A percentile compares a stretch with the other conserved stretches of the same genome.
phyloP scores from a whole-genome alignment of 441 rosid species.

The Sinapis alba region DNA sequence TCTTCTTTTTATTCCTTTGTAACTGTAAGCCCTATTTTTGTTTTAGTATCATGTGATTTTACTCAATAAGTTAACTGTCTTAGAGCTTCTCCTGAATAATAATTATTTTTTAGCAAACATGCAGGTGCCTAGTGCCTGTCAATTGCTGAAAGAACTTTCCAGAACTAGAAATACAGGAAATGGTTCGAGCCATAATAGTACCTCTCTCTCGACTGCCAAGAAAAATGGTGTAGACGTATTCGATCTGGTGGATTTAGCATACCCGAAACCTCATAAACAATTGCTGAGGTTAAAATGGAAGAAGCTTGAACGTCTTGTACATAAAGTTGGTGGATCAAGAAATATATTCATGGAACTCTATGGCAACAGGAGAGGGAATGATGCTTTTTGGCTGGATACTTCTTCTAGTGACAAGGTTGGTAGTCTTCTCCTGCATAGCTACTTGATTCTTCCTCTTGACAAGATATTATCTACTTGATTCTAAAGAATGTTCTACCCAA shows the following conservation, averaged over 20 bases:
- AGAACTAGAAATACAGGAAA: conserved; percentile 40
- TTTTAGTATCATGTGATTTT: neutral
- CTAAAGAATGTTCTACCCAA: neutral
- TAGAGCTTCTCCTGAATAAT: conserved; percentile 56
- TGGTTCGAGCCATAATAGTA: conserved; percentile 38
- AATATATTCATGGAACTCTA: conserved; percentile 73
- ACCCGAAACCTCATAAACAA: conserved; percentile 34
- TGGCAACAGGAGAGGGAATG: conserved; percentile 55
- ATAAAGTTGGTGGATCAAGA: conserved; percentile 76
- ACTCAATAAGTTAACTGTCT: neutral
- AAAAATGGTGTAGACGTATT: conserved; percentile 43
- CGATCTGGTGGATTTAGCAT: neutral
- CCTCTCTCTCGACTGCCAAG: conserved; percentile 38
- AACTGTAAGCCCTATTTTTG: neutral
- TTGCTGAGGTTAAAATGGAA: conserved; percentile 80
- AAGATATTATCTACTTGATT: neutral
- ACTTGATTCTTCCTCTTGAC: neutral
- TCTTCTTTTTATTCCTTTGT: neutral
- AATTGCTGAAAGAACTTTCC: conserved; percentile 49
- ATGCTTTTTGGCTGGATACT: conserved; percentile 97
- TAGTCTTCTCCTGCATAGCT: conserved; percentile 6
- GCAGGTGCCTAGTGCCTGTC: conserved; percentile 69
- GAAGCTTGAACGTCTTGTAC: conserved; percentile 62
- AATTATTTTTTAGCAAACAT: conserved; percentile 68
- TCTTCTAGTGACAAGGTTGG: conserved; percentile 88